phyloP scores from a whole-genome alignment of 257 asterid genomes.

The Perilla frutescens region DNA sequence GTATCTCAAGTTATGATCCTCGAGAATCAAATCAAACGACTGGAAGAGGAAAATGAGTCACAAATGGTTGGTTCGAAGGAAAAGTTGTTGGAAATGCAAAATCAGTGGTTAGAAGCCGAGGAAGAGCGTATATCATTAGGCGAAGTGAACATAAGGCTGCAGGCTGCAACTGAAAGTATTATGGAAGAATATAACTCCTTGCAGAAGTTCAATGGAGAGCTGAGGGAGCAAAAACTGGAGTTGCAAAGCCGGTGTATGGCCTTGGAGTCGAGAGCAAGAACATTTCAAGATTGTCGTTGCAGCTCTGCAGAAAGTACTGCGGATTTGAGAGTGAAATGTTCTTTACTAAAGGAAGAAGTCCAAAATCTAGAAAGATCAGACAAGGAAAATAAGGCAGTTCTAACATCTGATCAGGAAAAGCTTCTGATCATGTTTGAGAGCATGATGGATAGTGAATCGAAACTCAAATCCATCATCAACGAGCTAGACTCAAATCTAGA shows the following conservation, averaged over 20 bases:
- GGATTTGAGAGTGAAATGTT: conserved; percentile 26
- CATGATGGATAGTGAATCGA: conserved; percentile 35
- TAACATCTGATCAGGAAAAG: conserved; percentile 23
- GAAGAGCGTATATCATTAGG: conserved; percentile 48
- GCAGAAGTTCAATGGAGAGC: conserved; percentile 43
- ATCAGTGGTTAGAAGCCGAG: conserved; percentile 45
- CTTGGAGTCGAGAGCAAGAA: conserved; percentile 49
- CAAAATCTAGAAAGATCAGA: conserved; percentile 16
- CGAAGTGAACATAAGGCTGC: conserved; percentile 45
- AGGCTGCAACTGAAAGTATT: conserved; percentile 47
- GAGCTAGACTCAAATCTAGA: conserved; percentile 43
- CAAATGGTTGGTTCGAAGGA: conserved; percentile 35
- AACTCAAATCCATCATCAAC: conserved; percentile 35
- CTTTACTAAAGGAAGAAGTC: conserved; percentile 32
- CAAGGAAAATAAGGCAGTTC: conserved; percentile 24
- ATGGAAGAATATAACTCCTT: conserved; percentile 48
- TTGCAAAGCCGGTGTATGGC: conserved; percentile 37
- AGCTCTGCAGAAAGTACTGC: conserved; percentile 30
- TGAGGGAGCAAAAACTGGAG: conserved; percentile 45
- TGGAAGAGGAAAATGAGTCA: conserved; percentile 47
- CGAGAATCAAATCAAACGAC: conserved; percentile 35
- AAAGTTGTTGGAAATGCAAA: conserved; percentile 45
- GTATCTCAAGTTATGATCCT: conserved; percentile 36
- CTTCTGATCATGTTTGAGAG: conserved; percentile 29
- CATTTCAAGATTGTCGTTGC: conserved; percentile 32